A percentile compares a stretch with the other conserved stretches of the same genome.
Conservation (phyloP, 148 eudicot genomes). For the Heliosperma pusillum region DNA sequence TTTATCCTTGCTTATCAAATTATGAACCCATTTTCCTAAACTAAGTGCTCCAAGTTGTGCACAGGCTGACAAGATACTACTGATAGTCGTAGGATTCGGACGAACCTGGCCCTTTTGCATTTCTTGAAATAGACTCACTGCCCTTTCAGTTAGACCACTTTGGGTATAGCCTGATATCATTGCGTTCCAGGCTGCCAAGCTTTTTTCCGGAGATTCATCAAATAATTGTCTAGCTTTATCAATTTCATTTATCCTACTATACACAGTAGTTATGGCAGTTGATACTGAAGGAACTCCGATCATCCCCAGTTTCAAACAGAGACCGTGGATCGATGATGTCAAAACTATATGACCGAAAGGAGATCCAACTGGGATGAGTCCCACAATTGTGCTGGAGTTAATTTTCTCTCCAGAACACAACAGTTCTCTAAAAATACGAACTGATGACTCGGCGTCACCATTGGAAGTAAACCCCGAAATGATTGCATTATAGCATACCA, state of each 20-base stretch:
- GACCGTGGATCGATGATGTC: conserved; percentile 43
- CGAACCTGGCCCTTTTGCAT: conserved; percentile 53
- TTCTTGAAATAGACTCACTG: conserved; percentile 56
- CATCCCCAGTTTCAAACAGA: conserved; percentile 49
- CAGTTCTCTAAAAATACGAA: conserved; percentile 49
- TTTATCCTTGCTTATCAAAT: conserved; percentile 42
- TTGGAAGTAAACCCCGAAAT: conserved; percentile 62
- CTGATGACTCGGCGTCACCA: conserved; percentile 38
- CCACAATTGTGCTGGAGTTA: conserved; percentile 64
- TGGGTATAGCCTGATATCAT: conserved; percentile 79
- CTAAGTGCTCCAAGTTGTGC: conserved; percentile 77
- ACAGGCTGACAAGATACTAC: conserved; percentile 73
- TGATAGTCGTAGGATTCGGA: conserved; percentile 68
- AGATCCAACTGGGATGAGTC: conserved; percentile 55
- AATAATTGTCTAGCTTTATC: conserved; percentile 63
- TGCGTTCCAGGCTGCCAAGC: conserved; percentile 75
- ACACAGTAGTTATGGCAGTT: conserved; percentile 70
- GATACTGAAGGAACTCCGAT: conserved; percentile 48
- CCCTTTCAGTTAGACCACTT: conserved; percentile 63
- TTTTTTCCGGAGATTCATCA: conserved; percentile 56
- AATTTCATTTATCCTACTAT: conserved; percentile 58
- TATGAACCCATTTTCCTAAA: conserved; percentile 72
- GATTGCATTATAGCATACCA: conserved; percentile 73
- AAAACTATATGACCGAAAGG: conserved; percentile 60
- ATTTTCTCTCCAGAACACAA: conserved; percentile 41